phyloP scores from a whole-genome alignment of 108 stramenopile species.

The Cyclotella baltica region DNA sequence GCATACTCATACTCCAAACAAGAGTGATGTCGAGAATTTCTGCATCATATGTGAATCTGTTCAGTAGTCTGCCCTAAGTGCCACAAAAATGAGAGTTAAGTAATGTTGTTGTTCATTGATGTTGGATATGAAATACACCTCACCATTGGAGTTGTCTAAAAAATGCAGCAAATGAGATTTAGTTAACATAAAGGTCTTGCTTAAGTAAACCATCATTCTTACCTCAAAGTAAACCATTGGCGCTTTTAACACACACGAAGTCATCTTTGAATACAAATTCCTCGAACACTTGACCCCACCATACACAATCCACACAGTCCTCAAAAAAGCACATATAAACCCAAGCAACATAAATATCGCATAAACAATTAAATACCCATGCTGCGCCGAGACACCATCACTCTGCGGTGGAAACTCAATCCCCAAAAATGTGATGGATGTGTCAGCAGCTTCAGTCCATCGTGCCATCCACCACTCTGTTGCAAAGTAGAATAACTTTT shows the following conservation, averaged over 20 bases:
- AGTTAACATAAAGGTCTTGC: no score
- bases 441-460: conserved; percentile 72
- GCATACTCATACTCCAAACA: conserved; percentile 75
- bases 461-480: conserved; percentile 87
- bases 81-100: no score
- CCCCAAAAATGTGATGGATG: conserved; percentile 60
- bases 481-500: conserved; percentile 78
- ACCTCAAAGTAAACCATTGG: conserved; percentile 95
- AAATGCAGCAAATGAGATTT: not conserved
- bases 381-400: conserved; percentile 71
- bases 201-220: conserved; percentile 79
- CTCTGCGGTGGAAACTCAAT: conserved; percentile 66
- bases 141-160: no score
- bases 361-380: conserved; percentile 67
- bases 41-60: conserved; percentile 93
- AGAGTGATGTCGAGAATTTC: conserved; percentile 83
- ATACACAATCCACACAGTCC: conserved; percentile 66
- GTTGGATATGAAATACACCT: not conserved
- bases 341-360: conserved; percentile 58
- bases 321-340: conserved; percentile 57
- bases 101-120: not conserved
- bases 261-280: conserved; percentile 49
- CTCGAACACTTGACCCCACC: conserved; percentile 52
- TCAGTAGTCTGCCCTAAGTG: conserved; percentile 91
- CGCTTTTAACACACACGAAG: conserved; percentile 61